phyloP scores from a whole-genome alignment of 176 grass and related monocot genomes.

The Neostapfia colusana region DNA sequence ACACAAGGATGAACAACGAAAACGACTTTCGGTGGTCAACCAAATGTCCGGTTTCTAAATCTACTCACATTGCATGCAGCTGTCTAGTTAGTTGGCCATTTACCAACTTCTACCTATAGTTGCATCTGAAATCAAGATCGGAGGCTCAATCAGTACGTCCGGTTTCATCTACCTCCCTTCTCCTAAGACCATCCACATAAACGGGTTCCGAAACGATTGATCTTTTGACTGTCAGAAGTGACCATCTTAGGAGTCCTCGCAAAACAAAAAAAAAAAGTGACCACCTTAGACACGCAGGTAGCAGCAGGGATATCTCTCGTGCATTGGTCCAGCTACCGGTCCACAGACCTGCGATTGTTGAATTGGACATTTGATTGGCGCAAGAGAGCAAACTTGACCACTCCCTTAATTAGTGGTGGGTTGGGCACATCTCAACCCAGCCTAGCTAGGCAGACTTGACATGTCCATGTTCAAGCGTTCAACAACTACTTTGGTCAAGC shows the following conservation, averaged over 20 bases:
- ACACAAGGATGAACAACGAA: not conserved
- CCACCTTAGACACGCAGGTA: not conserved
- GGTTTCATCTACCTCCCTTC: not conserved
- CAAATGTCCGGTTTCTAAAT: not conserved
- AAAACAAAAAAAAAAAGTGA: not conserved
- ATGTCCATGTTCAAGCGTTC: not conserved
- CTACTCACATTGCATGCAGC: not conserved
- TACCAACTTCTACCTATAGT: slow-evolving; percentile 15
- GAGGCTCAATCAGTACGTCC: slow-evolving; percentile 15
- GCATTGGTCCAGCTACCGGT: slow-evolving; percentile 7
- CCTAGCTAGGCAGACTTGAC: not conserved
- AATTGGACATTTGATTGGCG: not conserved
- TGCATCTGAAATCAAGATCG: slow-evolving; percentile 32
- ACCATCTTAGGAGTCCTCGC: not conserved
- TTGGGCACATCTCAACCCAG: slow-evolving; percentile 52
- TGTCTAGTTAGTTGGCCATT: slow-evolving; percentile 25
- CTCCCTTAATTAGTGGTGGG: slow-evolving; percentile 27
- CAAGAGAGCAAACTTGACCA: slow-evolving; percentile 31
- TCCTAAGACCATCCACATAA: slow-evolving; percentile 3
- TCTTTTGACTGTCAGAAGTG: slow-evolving; percentile 28
- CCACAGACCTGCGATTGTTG: not conserved
- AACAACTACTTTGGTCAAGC: slow-evolving; percentile 44
- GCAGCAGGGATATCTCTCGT: not conserved
- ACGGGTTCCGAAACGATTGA: not conserved
- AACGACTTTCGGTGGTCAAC: not conserved